A percentile compares a stretch with the other conserved stretches of the same genome.
Conservation (phyloP, 164 flowering plant genomes). For the Vitis rupestris region DNA sequence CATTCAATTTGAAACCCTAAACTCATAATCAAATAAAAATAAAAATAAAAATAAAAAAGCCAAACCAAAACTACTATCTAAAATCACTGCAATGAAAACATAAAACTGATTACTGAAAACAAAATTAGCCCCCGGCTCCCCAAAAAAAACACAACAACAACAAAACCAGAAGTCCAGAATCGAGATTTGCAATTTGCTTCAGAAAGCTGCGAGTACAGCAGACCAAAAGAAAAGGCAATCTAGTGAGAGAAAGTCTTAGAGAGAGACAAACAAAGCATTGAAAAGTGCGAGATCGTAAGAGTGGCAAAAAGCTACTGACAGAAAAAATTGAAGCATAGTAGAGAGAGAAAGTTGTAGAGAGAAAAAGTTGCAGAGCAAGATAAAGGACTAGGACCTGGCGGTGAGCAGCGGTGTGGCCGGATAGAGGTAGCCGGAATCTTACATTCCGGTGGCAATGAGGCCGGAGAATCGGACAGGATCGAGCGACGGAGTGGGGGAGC, state of each 20-base stretch:
- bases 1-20: no score
- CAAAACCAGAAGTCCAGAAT: neutral
- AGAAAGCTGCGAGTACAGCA: constrained; percentile 16
- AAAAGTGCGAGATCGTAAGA: constrained; percentile 27
- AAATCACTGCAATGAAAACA: no score
- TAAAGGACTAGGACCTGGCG: constrained; percentile 10
- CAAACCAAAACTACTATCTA: no score
- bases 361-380: constrained; percentile 3
- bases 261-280: constrained; percentile 9
- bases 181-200: constrained; percentile 4
- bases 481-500: constrained; percentile 1
- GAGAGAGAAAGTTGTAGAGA: constrained; percentile 1
- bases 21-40: no score
- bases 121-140: neutral
- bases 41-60: no score
- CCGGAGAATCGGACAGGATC: constrained; percentile 14
- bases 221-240: constrained; percentile 13
- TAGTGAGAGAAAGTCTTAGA: constrained; percentile 8
- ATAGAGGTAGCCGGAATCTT: constrained; percentile 6
- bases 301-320: neutral
- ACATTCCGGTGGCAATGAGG: constrained; percentile 15
- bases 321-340: neutral
- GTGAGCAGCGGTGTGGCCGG: neutral
- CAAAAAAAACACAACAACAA: constrained; percentile 2
- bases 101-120: no score